Evolutionary conservation across 305 asterid species (phyloP).

Genomic region (Solanum hybrid): DNA sequence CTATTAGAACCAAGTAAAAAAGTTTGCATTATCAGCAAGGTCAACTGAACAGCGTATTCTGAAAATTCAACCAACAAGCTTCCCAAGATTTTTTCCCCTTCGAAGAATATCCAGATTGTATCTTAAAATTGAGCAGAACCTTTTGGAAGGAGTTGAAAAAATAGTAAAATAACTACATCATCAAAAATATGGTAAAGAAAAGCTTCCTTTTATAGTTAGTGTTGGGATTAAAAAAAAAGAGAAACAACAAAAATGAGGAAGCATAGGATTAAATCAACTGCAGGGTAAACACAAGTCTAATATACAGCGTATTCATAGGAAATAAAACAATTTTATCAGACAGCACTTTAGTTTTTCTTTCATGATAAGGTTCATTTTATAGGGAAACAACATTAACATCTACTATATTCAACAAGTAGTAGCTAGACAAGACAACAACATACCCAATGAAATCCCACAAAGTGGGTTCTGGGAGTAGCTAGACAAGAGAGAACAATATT

Average conservation of each 20-base stretch:
- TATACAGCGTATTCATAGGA: background rate
- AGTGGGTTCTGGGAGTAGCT: background rate
- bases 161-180: background rate
- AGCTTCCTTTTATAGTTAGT: background rate
- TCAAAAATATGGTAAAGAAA: background rate
- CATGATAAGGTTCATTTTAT: background rate
- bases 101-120: background rate
- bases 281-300: background rate
- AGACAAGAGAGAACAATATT: background rate
- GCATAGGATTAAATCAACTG: background rate
- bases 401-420: background rate
- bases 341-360: background rate
- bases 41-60: background rate
- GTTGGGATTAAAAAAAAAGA: background rate
- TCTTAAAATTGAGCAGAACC: background rate
- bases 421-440: background rate
- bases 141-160: background rate
- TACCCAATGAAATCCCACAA: background rate
- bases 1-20: background rate
- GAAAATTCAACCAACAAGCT: background rate
- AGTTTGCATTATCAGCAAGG: background rate
- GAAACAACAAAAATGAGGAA: background rate
- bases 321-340: background rate
- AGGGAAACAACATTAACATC: background rate
- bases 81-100: background rate